These are phyloP conservation scores for Entomophthora muscae DNA, from an alignment of 371 early-diverging fungal species.

Conservation along the genomic window DNA sequence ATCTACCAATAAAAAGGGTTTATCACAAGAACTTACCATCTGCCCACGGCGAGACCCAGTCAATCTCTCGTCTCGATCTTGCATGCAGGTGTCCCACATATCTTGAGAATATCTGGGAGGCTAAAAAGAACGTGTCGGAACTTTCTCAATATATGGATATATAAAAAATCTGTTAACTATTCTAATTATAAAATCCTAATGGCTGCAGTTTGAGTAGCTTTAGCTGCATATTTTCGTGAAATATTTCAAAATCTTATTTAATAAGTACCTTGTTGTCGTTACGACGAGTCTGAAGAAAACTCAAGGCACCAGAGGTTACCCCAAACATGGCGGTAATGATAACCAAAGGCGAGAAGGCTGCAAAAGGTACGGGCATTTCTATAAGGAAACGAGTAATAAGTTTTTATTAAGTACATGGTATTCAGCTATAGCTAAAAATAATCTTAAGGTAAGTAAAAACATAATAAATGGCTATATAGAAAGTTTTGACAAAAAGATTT, in stretches of 20 bases:
- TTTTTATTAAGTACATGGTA: too few relatives aligned
- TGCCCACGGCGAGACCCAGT: slow-evolving; percentile 23
- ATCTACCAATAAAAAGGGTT: too few relatives aligned
- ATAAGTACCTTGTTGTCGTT: slow-evolving; percentile 23
- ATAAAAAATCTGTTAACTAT: too few relatives aligned
- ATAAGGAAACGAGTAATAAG: too few relatives aligned
- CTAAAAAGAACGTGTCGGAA: slow-evolving; percentile 10
- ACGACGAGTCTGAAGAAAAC: slow-evolving; percentile 15
- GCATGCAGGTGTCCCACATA: slow-evolving; percentile 22
- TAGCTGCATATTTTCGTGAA: too few relatives aligned
- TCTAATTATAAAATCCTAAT: too few relatives aligned
- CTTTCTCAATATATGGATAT: neutral
- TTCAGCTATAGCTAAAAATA: too few relatives aligned
- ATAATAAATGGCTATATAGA: too few relatives aligned
- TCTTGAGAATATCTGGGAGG: slow-evolving; percentile 20
- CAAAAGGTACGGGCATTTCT: slow-evolving; percentile 25
- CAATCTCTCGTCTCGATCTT: slow-evolving; percentile 21
- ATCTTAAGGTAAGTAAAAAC: too few relatives aligned
- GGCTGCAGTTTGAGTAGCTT: too few relatives aligned
- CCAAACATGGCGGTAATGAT: slow-evolving; percentile 21
- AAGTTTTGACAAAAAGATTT: too few relatives aligned
- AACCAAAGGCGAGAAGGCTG: slow-evolving; percentile 23
- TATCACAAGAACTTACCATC: slow-evolving; percentile 13
- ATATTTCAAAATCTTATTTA: neutral
- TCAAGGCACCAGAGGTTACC: slow-evolving; percentile 19